Evolutionary conservation across 140 eudicot species (phyloP).

Genomic region (Oenanthe javanica): DNA sequence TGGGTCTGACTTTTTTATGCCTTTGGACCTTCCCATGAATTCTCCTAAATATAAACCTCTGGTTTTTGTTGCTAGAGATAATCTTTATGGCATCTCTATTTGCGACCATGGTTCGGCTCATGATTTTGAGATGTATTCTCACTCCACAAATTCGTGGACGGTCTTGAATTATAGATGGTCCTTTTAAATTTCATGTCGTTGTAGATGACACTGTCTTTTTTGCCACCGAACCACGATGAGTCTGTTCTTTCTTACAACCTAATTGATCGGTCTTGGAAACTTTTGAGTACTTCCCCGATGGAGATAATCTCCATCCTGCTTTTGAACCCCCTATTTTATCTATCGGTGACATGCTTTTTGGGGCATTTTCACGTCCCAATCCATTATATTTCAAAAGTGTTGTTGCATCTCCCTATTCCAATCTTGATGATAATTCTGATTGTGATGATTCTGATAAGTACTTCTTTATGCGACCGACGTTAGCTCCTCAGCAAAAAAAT

Average conservation of each 20-base stretch:
- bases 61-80: background rate
- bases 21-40: background rate
- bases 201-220: background rate
- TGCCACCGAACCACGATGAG: background rate
- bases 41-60: background rate
- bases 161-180: background rate
- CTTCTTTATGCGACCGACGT: background rate
- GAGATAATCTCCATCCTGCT: background rate
- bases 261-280: background rate
- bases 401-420: background rate
- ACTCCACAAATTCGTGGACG: background rate
- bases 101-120: too few relatives aligned
- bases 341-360: background rate
- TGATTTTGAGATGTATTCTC: background rate
- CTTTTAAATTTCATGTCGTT: background rate
- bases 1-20: background rate
- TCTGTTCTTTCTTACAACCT: background rate
- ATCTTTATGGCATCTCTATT: too few relatives aligned
- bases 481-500: background rate
- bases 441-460: background rate
- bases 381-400: background rate
- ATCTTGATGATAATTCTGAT: background rate
- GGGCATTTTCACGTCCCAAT: background rate
- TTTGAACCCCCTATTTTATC: background rate
- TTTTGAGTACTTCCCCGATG: background rate